Percentiles rank a stretch among this genome's conserved stretches.
Evolutionary conservation across 2,329 filamentous ascomycete species (phyloP).

Genomic region (Microcyclospora pomicola): DNA sequence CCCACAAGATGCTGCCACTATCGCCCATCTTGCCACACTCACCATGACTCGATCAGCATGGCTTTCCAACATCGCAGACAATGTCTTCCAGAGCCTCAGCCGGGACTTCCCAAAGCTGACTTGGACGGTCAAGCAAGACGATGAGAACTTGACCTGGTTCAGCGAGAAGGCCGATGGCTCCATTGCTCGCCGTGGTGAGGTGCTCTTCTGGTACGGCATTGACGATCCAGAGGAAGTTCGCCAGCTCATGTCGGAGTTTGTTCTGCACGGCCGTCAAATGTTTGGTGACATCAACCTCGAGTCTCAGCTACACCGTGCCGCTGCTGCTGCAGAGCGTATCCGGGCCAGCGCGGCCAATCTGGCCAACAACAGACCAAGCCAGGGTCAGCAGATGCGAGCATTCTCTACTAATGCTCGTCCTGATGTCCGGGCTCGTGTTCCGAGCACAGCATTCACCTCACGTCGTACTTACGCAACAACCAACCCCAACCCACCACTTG

Average conservation of each 20-base stretch:
- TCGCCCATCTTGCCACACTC: conserved; percentile 77
- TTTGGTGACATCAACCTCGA: conserved; percentile 82
- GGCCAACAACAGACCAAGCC: conserved; percentile 16
- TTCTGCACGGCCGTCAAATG: conserved; percentile 69
- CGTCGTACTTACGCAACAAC: conserved; percentile 43
- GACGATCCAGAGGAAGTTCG: conserved; percentile 70
- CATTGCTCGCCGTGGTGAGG: conserved; percentile 62
- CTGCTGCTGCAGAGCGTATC: conserved; percentile 51
- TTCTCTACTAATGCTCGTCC: conserved; percentile 47
- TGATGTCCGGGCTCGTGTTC: conserved; percentile 4
- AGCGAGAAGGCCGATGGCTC: conserved; percentile 94
- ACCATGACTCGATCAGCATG: conserved; percentile 90
- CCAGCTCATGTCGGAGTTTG: conserved; percentile 73
- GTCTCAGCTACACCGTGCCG: conserved; percentile 66
- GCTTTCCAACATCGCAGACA: conserved; percentile 89
- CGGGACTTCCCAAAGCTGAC: conserved; percentile 83
- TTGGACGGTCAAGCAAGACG: conserved; percentile 92
- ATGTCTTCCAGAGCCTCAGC: conserved; percentile 85
- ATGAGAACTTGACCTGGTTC: conserved; percentile 97
- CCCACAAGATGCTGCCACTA: conserved; percentile 49
- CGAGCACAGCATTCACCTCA: conserved; percentile 1
- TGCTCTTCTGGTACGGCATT: conserved; percentile 93
- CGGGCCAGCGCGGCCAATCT: conserved; percentile 34
- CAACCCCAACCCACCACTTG: conserved; percentile 82
- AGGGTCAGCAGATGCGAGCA: conserved; percentile 36